Base-by-base conservation (phyloP, 371 early-diverging fungal genomes). In the Syncephalastrum contaminatum region DNA sequence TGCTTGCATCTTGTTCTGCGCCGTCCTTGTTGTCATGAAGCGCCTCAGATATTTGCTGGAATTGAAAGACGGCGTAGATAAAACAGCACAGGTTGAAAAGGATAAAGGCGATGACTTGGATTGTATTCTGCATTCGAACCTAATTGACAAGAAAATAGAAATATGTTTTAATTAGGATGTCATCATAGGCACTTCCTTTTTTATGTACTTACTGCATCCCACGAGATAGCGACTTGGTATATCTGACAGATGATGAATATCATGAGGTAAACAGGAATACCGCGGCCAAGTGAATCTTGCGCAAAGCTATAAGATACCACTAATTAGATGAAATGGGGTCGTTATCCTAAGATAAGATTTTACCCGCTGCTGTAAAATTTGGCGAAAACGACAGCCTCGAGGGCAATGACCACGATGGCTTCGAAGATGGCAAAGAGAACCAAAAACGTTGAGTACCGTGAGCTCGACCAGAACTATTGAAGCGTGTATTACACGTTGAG, bases 31-130 rank as follows among this genome's bases (percentile, higher is more conserved):
- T 25, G 44, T 49, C 58, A 42, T 58, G 41, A 24, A 75, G 40
- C 18, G 70, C 74, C 40, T 71, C 73, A 56, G 60, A 57, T 16
- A 79, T 69, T 59, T 79, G 79, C 54, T 70, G 71, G 43, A 79
- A 75, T 42, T 84, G 88, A 62, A 96, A 92, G 27, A 90, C 79
- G 4, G 89, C 82, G 63, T 93, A 93, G 56, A 80, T 76, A 62
- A 92, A 86, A 45, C 85, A 85, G 68, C 86, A 87, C 24, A 88
- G 47, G 64, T 94, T 89, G 75, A 94, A 91, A 41, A 88, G 49
- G 40, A 94, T 75, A 58, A 92, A 86, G 4, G 88, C 90, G 58
- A 94, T 86, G 36, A 94, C 80, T 67, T 95, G 94, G 56, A 95
- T 91, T 1, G 92, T 94, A 71, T 96, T 95, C 69, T 88, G 81